A percentile compares a stretch with the other conserved stretches of the same genome.
phyloP scores from a whole-genome alignment of 371 early-diverging fungal genomes.

The Apophysomyces ossiformis region DNA sequence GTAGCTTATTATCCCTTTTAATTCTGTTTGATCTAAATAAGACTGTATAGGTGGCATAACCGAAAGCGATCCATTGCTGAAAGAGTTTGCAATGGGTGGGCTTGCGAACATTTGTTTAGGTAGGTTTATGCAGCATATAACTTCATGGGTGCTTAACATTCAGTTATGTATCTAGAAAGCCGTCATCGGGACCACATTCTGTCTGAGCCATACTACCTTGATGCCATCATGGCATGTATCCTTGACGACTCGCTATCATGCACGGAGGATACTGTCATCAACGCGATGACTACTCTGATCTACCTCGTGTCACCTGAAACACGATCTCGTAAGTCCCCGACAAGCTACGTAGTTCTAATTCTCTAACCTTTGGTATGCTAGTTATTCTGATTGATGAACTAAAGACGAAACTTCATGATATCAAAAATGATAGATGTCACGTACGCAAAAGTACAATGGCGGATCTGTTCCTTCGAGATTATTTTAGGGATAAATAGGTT shows the following conservation, averaged over 20 bases:
- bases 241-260: constrained; percentile 2
- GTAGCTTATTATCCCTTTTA: not conserved
- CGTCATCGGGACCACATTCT: constrained; percentile 40
- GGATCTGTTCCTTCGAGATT: constrained; percentile 35
- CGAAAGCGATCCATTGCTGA: constrained; percentile 35
- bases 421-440: not conserved
- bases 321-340: constrained; percentile 14
- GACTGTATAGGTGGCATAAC: constrained; percentile 29
- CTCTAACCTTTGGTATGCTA: constrained; percentile 5
- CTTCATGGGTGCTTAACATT: not conserved
- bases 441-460: constrained; percentile 25
- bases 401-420: constrained; percentile 5
- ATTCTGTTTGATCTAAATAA: not conserved
- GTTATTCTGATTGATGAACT: constrained; percentile 28
- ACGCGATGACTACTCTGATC: constrained; percentile 49
- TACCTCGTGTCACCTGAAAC: constrained; percentile 25
- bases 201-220: constrained; percentile 26
- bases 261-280: constrained; percentile 33
- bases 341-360: no score
- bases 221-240: constrained; percentile 29
- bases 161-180: constrained; percentile 30
- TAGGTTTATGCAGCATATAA: constrained; percentile 14
- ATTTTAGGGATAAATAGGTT: constrained; percentile 20
- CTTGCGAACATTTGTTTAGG: constrained; percentile 56
- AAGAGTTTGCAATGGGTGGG: constrained; percentile 59